A percentile compares a stretch with the other conserved stretches of the same genome.
Evolutionary conservation across 176 grass and related monocot genomes (phyloP).

Genomic region (Aegilops sharonensis): DNA sequence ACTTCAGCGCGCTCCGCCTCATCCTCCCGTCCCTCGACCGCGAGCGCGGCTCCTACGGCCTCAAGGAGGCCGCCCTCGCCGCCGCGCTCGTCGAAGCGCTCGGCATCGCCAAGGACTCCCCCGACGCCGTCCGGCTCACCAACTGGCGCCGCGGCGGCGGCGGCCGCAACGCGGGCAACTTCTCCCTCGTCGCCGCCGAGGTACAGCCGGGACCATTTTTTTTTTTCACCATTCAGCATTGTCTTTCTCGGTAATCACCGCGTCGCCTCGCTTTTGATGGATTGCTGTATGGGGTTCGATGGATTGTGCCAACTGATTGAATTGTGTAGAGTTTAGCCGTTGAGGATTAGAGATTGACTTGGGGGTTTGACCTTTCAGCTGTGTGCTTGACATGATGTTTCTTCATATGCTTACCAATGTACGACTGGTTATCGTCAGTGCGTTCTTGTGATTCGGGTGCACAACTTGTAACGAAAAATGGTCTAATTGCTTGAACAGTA

Average conservation of each 20-base stretch:
- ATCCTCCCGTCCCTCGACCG: slow-evolving; percentile 77
- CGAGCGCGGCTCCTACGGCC: slow-evolving; percentile 85
- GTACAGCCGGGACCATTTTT: slow-evolving; percentile 14
- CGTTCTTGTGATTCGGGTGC: not conserved
- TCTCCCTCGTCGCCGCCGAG: slow-evolving; percentile 83
- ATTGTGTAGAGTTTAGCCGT: not conserved
- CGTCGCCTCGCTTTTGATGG: not conserved
- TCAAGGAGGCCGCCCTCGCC: slow-evolving; percentile 86
- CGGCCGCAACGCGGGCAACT: slow-evolving; percentile 81
- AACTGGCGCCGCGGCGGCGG: slow-evolving; percentile 80
- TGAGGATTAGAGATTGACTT: not conserved
- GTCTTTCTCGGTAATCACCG: not conserved
- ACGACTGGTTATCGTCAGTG: not conserved
- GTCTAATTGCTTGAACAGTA: not conserved
- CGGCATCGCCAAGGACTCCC: slow-evolving; percentile 82
- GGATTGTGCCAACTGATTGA: not conserved
- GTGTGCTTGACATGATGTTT: not conserved
- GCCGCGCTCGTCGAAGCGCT: slow-evolving; percentile 76
- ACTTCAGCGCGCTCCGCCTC: slow-evolving; percentile 82
- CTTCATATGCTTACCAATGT: not conserved
- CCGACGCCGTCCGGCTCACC: slow-evolving; percentile 69
- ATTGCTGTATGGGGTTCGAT: not conserved
- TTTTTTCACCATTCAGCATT: not conserved
- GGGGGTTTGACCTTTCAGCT: not conserved
- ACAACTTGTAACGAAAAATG: not conserved